Evolutionary conservation across 768 basidiomycete genomes (phyloP).

Genomic region (Calocera cornea): DNA sequence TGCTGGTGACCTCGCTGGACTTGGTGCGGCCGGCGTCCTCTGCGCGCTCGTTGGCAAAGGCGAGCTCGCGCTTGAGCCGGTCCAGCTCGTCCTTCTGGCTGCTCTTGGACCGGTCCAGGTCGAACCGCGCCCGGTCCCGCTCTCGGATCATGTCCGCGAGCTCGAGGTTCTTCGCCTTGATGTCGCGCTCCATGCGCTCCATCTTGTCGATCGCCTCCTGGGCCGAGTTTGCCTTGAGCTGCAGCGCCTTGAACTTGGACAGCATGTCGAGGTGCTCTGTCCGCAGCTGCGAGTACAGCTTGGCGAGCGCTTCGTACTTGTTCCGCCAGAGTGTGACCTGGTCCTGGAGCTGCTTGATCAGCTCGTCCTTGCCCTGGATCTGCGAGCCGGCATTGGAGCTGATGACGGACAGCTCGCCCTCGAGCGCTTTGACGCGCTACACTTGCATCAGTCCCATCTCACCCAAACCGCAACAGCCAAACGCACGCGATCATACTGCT

Average conservation of each 20-base stretch:
- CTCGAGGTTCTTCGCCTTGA: constrained; percentile 97
- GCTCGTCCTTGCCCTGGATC: constrained; percentile 80
- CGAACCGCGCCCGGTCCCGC: constrained; percentile 88
- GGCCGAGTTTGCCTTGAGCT: constrained; percentile 94
- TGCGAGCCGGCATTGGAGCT: constrained; percentile 69
- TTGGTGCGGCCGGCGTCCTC: constrained; percentile 85
- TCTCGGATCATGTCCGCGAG: constrained; percentile 98
- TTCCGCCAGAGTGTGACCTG: constrained; percentile 95
- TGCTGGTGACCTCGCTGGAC: constrained; percentile 77
- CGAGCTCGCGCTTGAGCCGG: constrained; percentile 77
- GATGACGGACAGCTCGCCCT: constrained; percentile 70
- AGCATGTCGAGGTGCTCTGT: constrained; percentile 96
- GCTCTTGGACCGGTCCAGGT: constrained; percentile 82
- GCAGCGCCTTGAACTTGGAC: constrained; percentile 91
- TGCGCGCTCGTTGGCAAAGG: constrained; percentile 94
- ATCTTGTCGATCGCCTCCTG: constrained; percentile 96
- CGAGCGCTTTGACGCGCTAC: constrained; percentile 89
- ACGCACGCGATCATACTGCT: constrained; percentile 89
- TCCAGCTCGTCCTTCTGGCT: constrained; percentile 93
- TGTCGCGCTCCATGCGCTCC: constrained; percentile 96
- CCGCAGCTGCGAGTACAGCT: constrained; percentile 94
- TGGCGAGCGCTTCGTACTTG: constrained; percentile 97
- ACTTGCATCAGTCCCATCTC: constrained; percentile 11
- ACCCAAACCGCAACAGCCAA: background rate
- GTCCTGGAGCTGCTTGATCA: constrained; percentile 90